Evolutionary conservation across 2,329 filamentous ascomycete genomes (phyloP).

Genomic region (Fusarium haematococcum): DNA sequence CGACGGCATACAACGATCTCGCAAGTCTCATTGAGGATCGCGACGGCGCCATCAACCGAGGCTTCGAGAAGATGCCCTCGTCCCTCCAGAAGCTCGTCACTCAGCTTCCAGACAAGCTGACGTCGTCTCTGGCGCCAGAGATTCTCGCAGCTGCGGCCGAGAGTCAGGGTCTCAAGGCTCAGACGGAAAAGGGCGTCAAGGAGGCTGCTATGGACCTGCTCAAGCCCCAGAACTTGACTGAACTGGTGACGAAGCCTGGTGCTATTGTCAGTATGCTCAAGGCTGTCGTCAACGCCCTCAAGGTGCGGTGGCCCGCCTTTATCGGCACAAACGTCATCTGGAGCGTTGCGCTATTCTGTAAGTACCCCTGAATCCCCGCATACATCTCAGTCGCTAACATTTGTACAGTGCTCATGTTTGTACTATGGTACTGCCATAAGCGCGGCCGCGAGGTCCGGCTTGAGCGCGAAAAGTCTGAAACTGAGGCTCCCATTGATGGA

Average conservation of each 20-base stretch:
- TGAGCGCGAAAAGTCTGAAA: slow-evolving; percentile 64
- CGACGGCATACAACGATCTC: slow-evolving; percentile 94
- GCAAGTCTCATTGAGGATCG: slow-evolving; percentile 70
- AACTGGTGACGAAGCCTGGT: slow-evolving; percentile 87
- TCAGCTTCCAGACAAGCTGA: slow-evolving; percentile 84
- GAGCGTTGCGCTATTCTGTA: slow-evolving; percentile 88
- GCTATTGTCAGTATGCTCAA: slow-evolving; percentile 85
- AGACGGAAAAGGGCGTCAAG: slow-evolving; percentile 68
- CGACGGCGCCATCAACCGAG: slow-evolving; percentile 69
- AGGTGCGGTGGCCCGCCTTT: slow-evolving; percentile 88
- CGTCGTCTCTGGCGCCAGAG: slow-evolving; percentile 80
- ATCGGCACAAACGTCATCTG: slow-evolving; percentile 92
- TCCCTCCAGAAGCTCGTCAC: slow-evolving; percentile 90
- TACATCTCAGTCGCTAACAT: background rate
- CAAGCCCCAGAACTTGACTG: slow-evolving; percentile 78
- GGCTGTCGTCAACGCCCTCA: slow-evolving; percentile 90
- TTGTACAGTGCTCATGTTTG: slow-evolving; percentile 81
- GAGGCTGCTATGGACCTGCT: slow-evolving; percentile 75
- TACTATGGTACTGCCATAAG: slow-evolving; percentile 99
- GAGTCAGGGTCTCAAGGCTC: slow-evolving; percentile 73
- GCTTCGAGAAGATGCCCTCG: slow-evolving; percentile 76
- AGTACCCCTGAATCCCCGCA: slow-evolving; percentile 49
- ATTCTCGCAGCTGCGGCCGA: slow-evolving; percentile 83
- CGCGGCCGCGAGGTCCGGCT: slow-evolving; percentile 88
- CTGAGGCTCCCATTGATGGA: slow-evolving; percentile 51